These are phyloP conservation scores for Xylariaceae sp. DNA, from an alignment of 2,329 filamentous ascomycete genomes.

Conservation along the genomic window DNA sequence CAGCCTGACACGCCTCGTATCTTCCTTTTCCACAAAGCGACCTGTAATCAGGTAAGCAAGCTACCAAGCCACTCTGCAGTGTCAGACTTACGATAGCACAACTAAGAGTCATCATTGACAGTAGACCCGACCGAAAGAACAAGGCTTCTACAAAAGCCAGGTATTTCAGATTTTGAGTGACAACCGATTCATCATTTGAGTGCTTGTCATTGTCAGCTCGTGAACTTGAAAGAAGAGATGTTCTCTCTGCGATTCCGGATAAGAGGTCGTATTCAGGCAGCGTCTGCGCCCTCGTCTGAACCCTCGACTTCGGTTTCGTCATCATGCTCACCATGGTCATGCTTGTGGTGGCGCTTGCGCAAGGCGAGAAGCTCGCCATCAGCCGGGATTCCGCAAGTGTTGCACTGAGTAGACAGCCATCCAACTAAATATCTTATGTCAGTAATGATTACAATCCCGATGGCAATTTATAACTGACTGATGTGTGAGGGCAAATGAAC, in stretches of 20 bases:
- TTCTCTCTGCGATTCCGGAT: not conserved
- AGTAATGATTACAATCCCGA: not conserved
- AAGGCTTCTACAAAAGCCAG: no score
- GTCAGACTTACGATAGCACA: no score
- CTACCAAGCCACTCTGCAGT: no score
- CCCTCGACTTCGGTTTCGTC: not conserved
- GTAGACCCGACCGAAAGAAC: no score
- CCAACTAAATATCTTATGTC: not conserved
- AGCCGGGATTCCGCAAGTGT: not conserved
- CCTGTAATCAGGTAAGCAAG: no score
- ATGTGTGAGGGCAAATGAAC: slow-evolving; percentile 13
- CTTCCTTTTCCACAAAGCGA: no score
- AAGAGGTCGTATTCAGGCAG: not conserved
- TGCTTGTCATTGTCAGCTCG: not conserved
- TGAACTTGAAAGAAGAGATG: not conserved
- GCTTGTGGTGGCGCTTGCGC: not conserved
- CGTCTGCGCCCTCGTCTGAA: not conserved
- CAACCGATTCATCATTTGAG: not conserved
- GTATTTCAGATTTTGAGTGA: no score
- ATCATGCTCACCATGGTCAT: no score
- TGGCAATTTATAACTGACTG: slow-evolving; percentile 8
- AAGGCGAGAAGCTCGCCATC: not conserved
- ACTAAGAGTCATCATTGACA: no score
- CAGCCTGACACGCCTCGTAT: no score
- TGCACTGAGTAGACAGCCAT: not conserved